Conservation (phyloP, 805 yeast genomes). For the Candida ipomoeae region DNA sequence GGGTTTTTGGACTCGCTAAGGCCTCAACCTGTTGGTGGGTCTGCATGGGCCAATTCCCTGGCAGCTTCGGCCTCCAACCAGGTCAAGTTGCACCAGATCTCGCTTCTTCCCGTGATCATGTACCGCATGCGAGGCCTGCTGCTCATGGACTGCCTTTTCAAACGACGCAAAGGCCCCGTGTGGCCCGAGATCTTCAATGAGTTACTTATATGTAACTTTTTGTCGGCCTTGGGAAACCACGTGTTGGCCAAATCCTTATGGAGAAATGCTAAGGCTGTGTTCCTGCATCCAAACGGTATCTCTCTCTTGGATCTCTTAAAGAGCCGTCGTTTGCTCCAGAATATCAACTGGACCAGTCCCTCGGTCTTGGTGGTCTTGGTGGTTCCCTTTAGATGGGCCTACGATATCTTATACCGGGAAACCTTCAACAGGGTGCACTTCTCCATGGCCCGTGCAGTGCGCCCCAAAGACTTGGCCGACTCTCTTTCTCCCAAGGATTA, state of each 20-base stretch:
- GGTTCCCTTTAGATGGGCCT: conserved; percentile 35
- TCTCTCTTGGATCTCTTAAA: not conserved
- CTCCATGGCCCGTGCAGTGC: conserved; percentile 22
- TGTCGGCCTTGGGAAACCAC: conserved; percentile 37
- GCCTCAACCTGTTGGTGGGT: not conserved
- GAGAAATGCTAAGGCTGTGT: conserved; percentile 7
- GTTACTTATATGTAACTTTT: conserved; percentile 32
- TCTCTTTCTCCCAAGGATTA: conserved; percentile 13
- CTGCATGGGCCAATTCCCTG: not conserved
- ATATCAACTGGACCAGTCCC: conserved; percentile 28
- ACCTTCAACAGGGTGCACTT: conserved; percentile 33
- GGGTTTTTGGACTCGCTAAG: conserved; percentile 26
- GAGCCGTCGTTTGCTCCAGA: conserved; percentile 13
- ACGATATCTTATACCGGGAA: conserved; percentile 30
- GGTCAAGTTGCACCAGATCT: conserved; percentile 33
- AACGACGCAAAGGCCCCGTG: not conserved
- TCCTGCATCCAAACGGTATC: not conserved
- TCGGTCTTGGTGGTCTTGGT: conserved; percentile 31
- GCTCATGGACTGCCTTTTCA: conserved; percentile 25
- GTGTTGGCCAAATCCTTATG: conserved; percentile 20
- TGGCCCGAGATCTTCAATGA: conserved; percentile 28
- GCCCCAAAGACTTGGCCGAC: conserved; percentile 35
- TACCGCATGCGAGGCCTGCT: conserved; percentile 36
- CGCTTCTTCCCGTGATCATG: conserved; percentile 36
- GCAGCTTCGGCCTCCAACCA: conserved; percentile 23